Percentiles rank a stretch among this genome's conserved stretches.
phyloP scores from a whole-genome alignment of 805 yeast genomes.

The Ogataea glucozyma region DNA sequence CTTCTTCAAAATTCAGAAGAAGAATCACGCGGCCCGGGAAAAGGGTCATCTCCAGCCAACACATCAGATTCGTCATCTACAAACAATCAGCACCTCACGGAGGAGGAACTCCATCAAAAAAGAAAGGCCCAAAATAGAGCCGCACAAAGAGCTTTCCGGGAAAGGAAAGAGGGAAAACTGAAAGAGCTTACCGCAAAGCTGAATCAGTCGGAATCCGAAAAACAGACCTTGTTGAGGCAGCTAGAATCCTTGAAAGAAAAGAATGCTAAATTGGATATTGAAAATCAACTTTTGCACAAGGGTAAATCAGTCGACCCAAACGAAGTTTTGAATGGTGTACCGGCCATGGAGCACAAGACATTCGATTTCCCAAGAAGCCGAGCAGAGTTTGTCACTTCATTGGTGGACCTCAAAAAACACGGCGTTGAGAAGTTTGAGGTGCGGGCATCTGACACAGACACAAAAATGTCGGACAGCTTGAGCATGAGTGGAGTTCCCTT shows the following conservation, averaged over 20 bases:
- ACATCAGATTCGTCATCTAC: slow-evolving; percentile 7
- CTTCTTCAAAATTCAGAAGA: background rate
- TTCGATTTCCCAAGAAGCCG: slow-evolving; percentile 30
- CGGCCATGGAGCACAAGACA: background rate
- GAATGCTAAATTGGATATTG: slow-evolving; percentile 58
- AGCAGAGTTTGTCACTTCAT: slow-evolving; percentile 27
- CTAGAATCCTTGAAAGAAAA: slow-evolving; percentile 48
- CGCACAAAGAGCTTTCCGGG: slow-evolving; percentile 85
- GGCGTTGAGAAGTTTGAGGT: slow-evolving; percentile 2
- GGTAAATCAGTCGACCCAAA: slow-evolving; percentile 7
- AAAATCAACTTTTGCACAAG: slow-evolving; percentile 57
- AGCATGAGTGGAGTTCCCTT: slow-evolving; percentile 12
- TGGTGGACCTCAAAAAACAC: slow-evolving; percentile 20
- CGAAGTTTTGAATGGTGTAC: background rate
- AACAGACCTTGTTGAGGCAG: slow-evolving; percentile 41
- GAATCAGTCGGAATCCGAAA: slow-evolving; percentile 51
- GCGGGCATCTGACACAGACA: background rate
- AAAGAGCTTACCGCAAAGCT: slow-evolving; percentile 67
- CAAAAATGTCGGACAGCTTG: slow-evolving; percentile 1
- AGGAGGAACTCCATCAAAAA: slow-evolving; percentile 50
- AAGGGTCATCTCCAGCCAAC: slow-evolving; percentile 1
- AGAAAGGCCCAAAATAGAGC: slow-evolving; percentile 82
- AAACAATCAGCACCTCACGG: slow-evolving; percentile 15
- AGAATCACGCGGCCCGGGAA: background rate
- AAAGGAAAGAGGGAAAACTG: slow-evolving; percentile 71